Conservation (phyloP, 345 rosid genomes). For the Adansonia digitata region DNA sequence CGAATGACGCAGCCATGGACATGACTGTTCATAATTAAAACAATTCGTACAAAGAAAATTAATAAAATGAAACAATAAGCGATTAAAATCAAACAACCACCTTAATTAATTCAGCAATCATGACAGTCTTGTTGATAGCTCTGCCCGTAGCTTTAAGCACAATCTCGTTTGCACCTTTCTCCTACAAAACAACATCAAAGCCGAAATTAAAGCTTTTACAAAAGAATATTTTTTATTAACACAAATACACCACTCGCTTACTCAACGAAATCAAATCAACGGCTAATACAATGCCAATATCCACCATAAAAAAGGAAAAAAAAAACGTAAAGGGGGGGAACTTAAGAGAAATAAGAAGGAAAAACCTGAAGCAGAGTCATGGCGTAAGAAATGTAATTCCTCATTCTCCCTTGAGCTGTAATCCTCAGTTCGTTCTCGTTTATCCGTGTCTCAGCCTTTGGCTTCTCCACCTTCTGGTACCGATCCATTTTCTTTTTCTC, state of each 20-base stretch:
- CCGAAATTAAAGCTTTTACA: no score
- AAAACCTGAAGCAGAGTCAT: conserved; percentile 41
- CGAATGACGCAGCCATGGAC: not conserved
- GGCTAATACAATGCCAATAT: not conserved
- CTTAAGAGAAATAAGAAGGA: not conserved
- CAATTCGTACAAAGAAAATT: not conserved
- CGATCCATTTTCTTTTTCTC: conserved; percentile 41
- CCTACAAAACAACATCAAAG: not conserved
- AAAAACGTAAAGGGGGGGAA: not conserved
- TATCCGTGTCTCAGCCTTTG: conserved; percentile 37
- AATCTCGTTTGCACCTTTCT: not conserved
- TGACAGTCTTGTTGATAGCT: conserved; percentile 6
- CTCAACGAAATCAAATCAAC: not conserved
- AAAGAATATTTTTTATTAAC: not conserved
- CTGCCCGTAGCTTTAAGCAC: conserved; percentile 7
- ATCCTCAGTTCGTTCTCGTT: conserved; percentile 48
- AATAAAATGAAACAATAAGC: not conserved
- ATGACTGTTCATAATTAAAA: not conserved
- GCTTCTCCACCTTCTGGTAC: conserved; percentile 53
- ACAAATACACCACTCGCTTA: not conserved
- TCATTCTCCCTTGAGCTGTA: conserved; percentile 47
- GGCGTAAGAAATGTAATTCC: conserved; percentile 49
- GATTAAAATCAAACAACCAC: not conserved
- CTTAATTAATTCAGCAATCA: conserved; percentile 7
- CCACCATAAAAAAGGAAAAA: not conserved